A percentile compares a stretch with the other conserved stretches of the same genome.
phyloP scores from a whole-genome alignment of 805 yeast genomes.

The Candida arabinofermentans region DNA sequence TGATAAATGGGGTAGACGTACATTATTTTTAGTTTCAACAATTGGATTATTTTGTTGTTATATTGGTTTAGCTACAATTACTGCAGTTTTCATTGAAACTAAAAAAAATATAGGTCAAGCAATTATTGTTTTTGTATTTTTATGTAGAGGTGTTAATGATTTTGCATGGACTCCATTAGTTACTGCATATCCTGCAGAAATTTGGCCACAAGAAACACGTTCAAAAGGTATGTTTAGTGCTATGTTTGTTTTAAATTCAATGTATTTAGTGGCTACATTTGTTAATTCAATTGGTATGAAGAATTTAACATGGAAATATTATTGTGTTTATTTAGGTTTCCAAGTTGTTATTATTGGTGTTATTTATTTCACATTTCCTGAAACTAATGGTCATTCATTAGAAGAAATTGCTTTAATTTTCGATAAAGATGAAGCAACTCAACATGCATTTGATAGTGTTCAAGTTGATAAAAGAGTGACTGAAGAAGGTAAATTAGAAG shows the following conservation, averaged over 20 bases:
- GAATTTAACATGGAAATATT: conserved; percentile 35
- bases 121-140: conserved; percentile 19
- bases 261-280: conserved; percentile 20
- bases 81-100: conserved; percentile 33
- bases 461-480: no score
- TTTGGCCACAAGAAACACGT: conserved; percentile 55
- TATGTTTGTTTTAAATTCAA: conserved; percentile 11
- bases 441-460: no score
- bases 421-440: no score
- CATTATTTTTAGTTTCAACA: conserved; percentile 32
- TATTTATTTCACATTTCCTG: conserved; percentile 43
- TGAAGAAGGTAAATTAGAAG: no score
- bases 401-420: conserved; percentile 39
- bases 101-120: conserved; percentile 23
- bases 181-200: conserved; percentile 40
- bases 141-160: conserved; percentile 37
- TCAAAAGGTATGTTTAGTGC: conserved; percentile 54
- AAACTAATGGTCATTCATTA: conserved; percentile 36
- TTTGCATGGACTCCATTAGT: conserved; percentile 45
- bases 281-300: conserved; percentile 37
- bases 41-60: conserved; percentile 37
- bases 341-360: conserved; percentile 19
- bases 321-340: conserved; percentile 34
- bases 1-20: conserved; percentile 35
- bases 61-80: conserved; percentile 42